A percentile compares a stretch with the other conserved stretches of the same genome.
Conservation (phyloP, 345 rosid genomes). For the Streptanthus diversifolius region DNA sequence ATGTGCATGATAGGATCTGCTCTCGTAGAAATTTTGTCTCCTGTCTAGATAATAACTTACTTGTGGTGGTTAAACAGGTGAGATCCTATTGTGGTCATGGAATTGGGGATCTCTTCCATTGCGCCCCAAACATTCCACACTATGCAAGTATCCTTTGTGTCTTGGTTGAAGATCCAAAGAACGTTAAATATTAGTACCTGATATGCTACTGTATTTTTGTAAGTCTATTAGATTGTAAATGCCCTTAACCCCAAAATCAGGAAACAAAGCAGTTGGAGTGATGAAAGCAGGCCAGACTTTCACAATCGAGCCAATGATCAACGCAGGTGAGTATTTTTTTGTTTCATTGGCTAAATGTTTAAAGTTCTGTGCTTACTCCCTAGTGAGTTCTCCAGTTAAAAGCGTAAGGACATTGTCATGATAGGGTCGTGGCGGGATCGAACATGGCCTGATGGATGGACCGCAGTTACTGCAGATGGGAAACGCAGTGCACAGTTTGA, state of each 20-base stretch:
- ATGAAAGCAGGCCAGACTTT: slow-evolving; percentile 97
- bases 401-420: neutral
- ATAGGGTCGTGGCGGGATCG: slow-evolving; percentile 83
- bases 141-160: slow-evolving; percentile 72
- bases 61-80: slow-evolving; percentile 50
- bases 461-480: slow-evolving; percentile 91
- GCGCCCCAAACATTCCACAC: slow-evolving; percentile 97
- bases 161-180: neutral
- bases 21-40: neutral
- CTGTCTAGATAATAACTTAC: neutral
- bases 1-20: neutral
- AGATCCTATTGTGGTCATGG: slow-evolving; percentile 95
- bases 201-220: neutral
- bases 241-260: slow-evolving; percentile 50
- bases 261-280: slow-evolving; percentile 94
- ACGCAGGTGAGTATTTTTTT: slow-evolving; percentile 53
- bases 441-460: slow-evolving; percentile 99
- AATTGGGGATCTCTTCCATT: slow-evolving; percentile 94
- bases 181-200: neutral
- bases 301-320: slow-evolving; percentile 98
- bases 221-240: slow-evolving; percentile 12
- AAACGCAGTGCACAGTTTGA: slow-evolving; percentile 98
- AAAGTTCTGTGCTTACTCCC: neutral
- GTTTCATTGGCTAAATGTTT: neutral
- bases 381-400: neutral